These are phyloP conservation scores for Isoetes engelmannii DNA, from an alignment of 83 land plant species.

Conservation along the genomic window DNA sequence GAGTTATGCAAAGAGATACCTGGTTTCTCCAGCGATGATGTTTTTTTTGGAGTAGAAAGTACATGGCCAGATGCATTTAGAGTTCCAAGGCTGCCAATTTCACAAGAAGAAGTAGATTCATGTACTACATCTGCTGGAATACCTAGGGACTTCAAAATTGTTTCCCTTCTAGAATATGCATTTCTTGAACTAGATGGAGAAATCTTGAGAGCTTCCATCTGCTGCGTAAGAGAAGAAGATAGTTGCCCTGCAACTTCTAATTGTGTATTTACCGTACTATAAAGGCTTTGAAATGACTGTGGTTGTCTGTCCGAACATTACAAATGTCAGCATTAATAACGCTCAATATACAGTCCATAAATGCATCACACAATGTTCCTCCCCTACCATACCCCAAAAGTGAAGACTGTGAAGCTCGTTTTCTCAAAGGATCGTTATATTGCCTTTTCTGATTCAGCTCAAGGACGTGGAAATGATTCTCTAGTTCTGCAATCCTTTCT, in stretches of 20 bases:
- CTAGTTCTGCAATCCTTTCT: slow-evolving; percentile 49
- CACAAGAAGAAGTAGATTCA: slow-evolving; percentile 29
- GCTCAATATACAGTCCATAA: slow-evolving; percentile 10
- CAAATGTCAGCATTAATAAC: neutral
- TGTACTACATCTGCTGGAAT: slow-evolving; percentile 23
- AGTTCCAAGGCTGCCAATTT: neutral
- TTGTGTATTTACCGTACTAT: slow-evolving; percentile 46
- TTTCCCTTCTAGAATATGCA: slow-evolving; percentile 23
- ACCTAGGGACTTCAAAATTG: slow-evolving; percentile 47
- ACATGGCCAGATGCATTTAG: slow-evolving; percentile 12
- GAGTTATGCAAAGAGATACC: slow-evolving; percentile 12
- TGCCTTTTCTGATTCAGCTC: slow-evolving; percentile 50
- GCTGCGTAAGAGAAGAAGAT: slow-evolving; percentile 45
- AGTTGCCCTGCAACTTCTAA: slow-evolving; percentile 56
- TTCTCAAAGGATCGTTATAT: neutral
- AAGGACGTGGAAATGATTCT: slow-evolving; percentile 52
- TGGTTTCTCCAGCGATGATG: slow-evolving; percentile 17
- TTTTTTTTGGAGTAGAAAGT: slow-evolving; percentile 16
- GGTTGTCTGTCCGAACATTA: slow-evolving; percentile 28
- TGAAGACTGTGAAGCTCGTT: neutral
- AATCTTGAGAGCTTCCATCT: slow-evolving; percentile 40
- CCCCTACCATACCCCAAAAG: neutral
- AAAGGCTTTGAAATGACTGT: slow-evolving; percentile 38
- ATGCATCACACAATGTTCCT: neutral
- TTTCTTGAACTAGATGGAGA: slow-evolving; percentile 26